Conservation (phyloP, 257 asterid genomes). For the Lithospermum erythrorhizon region DNA sequence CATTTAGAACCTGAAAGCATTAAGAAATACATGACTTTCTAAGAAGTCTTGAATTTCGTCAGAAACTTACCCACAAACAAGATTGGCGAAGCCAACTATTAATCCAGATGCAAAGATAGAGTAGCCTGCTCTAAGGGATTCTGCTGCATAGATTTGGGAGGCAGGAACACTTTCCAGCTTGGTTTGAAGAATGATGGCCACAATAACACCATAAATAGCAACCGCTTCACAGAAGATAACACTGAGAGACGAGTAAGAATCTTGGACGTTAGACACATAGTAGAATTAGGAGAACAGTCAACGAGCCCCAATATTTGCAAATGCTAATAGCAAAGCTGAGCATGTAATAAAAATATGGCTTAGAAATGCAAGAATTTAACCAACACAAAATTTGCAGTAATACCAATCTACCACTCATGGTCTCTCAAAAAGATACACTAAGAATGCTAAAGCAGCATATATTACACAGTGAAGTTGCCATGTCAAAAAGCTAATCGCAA, state of each 20-base stretch:
- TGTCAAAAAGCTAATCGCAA: no score
- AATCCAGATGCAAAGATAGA: constrained; percentile 97
- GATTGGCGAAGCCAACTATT: constrained; percentile 96
- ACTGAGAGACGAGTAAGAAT: constrained; percentile 30
- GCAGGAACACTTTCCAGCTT: constrained; percentile 88
- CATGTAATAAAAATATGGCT: no score
- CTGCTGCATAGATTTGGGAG: constrained; percentile 63
- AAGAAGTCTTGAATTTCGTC: neutral
- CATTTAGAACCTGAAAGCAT: neutral
- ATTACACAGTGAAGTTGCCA: no score
- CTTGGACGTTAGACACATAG: neutral
- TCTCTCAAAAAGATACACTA: no score
- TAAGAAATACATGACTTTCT: neutral
- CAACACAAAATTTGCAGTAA: no score
- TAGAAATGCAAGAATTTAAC: no score
- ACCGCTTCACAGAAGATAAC: constrained; percentile 98
- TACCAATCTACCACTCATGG: no score
- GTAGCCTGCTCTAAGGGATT: constrained; percentile 94
- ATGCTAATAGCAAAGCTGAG: no score
- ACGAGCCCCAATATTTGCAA: neutral
- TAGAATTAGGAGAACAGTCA: neutral
- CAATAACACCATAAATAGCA: constrained; percentile 96
- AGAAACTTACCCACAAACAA: constrained; percentile 83
- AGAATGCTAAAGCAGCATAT: no score
- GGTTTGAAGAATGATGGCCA: constrained; percentile 98